Conservation (phyloP, 306 rosid genomes). For the Vigna mungo region DNA sequence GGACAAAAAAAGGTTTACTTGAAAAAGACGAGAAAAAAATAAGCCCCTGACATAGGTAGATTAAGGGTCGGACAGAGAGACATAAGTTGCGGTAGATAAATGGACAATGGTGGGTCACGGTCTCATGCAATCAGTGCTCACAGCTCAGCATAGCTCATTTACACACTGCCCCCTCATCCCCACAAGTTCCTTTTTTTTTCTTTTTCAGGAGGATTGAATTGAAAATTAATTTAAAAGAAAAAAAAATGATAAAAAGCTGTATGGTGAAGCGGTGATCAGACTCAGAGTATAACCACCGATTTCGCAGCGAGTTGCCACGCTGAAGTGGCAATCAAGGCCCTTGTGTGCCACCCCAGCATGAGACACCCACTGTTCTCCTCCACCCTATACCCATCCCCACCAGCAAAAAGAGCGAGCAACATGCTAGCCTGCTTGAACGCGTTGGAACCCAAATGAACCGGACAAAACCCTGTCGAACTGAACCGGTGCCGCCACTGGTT, state of each 20-base stretch:
- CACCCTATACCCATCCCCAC: constrained; percentile 89
- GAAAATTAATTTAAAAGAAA: constrained; percentile 1
- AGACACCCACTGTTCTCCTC: constrained; percentile 83
- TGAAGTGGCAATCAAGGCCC: constrained; percentile 88
- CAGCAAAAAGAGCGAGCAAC: constrained; percentile 71
- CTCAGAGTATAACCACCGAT: constrained; percentile 58
- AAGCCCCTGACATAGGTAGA: constrained; percentile 30
- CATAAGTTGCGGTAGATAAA: constrained; percentile 33
- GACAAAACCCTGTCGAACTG: constrained; percentile 60
- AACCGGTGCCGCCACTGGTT: constrained; percentile 78
- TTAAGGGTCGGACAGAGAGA: constrained; percentile 22
- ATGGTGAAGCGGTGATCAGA: constrained; percentile 17
- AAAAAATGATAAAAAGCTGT: neutral
- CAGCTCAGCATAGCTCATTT: constrained; percentile 66
- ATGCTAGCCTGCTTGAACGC: constrained; percentile 94
- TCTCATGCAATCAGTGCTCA: constrained; percentile 52
- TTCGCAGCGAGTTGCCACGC: constrained; percentile 73
- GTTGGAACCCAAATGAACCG: constrained; percentile 86
- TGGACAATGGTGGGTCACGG: constrained; percentile 66
- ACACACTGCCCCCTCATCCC: constrained; percentile 51
- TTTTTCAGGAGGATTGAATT: constrained; percentile 20
- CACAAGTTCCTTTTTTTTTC: constrained; percentile 37
- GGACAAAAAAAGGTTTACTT: constrained; percentile 16
- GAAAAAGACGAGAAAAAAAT: neutral
- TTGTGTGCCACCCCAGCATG: constrained; percentile 89